These are phyloP conservation scores for Eimeria falciformis DNA, from an alignment of 169 alveolate species.

Conservation along the genomic window DNA sequence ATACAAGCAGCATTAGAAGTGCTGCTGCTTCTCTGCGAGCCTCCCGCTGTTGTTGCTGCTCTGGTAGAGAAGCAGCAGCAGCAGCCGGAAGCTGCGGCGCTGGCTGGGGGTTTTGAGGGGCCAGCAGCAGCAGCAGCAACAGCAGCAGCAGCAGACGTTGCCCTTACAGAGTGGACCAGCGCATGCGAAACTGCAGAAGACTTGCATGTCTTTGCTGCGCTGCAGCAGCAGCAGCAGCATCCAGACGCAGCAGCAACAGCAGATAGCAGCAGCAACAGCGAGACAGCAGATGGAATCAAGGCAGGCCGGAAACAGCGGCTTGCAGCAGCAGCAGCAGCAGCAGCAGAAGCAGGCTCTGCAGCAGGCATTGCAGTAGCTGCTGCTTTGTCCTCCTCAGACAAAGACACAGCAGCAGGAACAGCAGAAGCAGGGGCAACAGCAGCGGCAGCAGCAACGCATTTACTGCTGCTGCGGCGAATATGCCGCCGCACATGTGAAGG, in stretches of 20 bases:
- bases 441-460: slow-evolving; percentile 38
- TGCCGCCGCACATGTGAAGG: slow-evolving; percentile 28
- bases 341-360: slow-evolving; percentile 28
- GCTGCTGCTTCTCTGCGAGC: slow-evolving; percentile 60
- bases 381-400: not conserved
- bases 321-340: slow-evolving; percentile 22
- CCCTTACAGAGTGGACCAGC: slow-evolving; percentile 40
- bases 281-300: not conserved
- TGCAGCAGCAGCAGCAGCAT: slow-evolving; percentile 26
- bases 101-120: not conserved
- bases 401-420: slow-evolving; percentile 33
- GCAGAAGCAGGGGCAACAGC: too few relatives aligned
- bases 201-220: slow-evolving; percentile 27
- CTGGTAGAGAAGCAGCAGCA: slow-evolving; percentile 35
- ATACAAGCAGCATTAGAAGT: slow-evolving; percentile 32
- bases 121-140: slow-evolving; percentile 10
- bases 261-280: slow-evolving; percentile 26
- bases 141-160: not conserved
- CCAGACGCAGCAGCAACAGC: slow-evolving; percentile 46
- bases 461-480: slow-evolving; percentile 53
- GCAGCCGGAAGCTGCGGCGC: slow-evolving; percentile 13
- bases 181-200: slow-evolving; percentile 41
- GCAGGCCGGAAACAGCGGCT: not conserved
- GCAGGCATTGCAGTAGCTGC: slow-evolving; percentile 52
- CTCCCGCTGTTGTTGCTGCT: not conserved